Base-by-base conservation (phyloP, 2,329 filamentous ascomycete species). In the Cadophora sp. region DNA sequence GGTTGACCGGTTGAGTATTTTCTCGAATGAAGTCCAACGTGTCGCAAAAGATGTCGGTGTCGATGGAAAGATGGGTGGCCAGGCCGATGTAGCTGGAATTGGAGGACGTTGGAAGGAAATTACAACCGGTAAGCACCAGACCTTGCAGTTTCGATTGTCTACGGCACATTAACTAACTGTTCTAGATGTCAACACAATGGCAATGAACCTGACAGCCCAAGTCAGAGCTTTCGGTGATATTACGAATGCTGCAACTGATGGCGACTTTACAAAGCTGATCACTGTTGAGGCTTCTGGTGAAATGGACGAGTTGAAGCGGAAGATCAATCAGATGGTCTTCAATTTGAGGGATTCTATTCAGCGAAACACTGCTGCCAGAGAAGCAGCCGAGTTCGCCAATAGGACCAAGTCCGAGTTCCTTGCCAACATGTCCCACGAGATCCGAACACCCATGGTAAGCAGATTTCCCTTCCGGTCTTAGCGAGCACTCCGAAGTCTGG, bases 301-400 rank as follows among this genome's bases (percentile, higher is more conserved):
- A 80, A 98, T 99, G 96, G 96, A 98, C 80, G 95, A 98, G 79
- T 85, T 99, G 74, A 99, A 99, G 82, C 90, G 94, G 75, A 98
- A 98, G 84, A 98, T 99, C 85, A 99, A 98, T 79, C 93, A 96
- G 82, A 99, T 99, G 96, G 94, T 98, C 62, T 96, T 92, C 78
- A 97, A 97, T 77, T 82, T 99, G 70, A 86, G 95, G 73, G 96
- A 98, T 80, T 96, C 92, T 84, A 97, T 99, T 73, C 94, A 98
- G 79, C 89, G 94, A 78, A 99, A 98, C 78, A 97, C 94, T 3
- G 93, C 94, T 72, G 96, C 96, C 66, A 91, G 96, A 80, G 95
- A 98, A 80, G 94, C 95, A 56, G 96, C 96, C 75, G 96, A 99
- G 79, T 83, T 97, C 78, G 96, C 96, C 70, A 98, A 97, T 83